Conservation (phyloP, 2,329 filamentous ascomycete genomes). For the Ceratocystis ficicola region DNA sequence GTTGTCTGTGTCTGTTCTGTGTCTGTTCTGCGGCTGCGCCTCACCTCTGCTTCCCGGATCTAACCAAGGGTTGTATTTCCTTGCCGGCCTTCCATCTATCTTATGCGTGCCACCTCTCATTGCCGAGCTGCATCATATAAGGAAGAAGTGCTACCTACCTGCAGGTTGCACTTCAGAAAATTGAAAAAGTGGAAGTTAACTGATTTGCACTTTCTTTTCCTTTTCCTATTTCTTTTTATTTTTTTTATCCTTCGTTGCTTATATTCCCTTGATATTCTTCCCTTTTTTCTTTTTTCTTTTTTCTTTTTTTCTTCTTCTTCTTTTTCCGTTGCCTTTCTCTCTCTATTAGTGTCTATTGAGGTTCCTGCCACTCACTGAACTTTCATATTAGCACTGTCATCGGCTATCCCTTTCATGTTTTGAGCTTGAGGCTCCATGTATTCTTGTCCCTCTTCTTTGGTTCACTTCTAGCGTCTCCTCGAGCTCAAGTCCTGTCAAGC, state of each 20-base stretch:
- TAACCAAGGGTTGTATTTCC: constrained; percentile 1
- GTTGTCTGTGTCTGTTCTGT: not conserved
- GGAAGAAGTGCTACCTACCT: constrained; percentile 3
- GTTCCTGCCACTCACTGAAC: not conserved
- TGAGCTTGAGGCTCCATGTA: constrained; percentile 10
- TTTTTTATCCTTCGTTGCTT: not conserved
- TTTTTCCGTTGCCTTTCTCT: not conserved
- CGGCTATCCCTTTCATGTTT: not conserved
- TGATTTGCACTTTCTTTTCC: constrained; percentile 5
- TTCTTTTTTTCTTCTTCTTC: not conserved
- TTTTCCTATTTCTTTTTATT: not conserved
- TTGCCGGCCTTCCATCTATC: constrained; percentile 1
- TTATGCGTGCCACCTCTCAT: constrained; percentile 5
- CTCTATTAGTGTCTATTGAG: not conserved
- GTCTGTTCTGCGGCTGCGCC: constrained; percentile 9
- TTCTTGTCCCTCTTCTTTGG: not conserved
- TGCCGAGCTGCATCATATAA: constrained; percentile 11
- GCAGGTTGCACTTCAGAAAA: not conserved
- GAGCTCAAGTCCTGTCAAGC: not conserved
- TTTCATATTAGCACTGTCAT: not conserved
- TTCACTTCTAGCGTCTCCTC: not conserved
- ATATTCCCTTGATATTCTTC: too few relatives aligned
- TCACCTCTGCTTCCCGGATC: constrained; percentile 1
- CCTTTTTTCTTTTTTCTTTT: not conserved
- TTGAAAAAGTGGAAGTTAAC: not conserved